Conservation (phyloP, 352 stramenopile genomes). For the Pythium monospermum region DNA sequence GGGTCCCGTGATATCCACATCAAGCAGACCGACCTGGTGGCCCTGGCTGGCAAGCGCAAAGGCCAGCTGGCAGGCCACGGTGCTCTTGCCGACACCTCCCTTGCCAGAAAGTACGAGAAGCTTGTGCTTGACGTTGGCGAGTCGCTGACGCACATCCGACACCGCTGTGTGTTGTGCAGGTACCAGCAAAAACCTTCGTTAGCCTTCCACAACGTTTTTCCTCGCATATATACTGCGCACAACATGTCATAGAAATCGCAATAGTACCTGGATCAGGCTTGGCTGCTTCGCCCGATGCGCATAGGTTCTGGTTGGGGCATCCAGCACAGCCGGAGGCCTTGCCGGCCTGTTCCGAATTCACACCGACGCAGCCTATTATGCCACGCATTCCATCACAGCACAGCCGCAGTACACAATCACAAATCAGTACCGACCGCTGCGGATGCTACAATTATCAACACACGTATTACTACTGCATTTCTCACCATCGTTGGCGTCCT, state of each 20-base stretch:
- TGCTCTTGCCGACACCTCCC: constrained; percentile 99
- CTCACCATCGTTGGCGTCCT: constrained; percentile 68
- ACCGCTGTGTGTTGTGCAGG: too few species aligned
- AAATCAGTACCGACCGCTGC: too few species aligned
- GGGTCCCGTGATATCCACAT: constrained; percentile 99
- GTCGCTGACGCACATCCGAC: constrained; percentile 85
- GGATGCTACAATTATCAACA: not conserved
- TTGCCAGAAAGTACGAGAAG: constrained; percentile 99
- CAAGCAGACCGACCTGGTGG: constrained; percentile 95
- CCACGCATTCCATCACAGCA: too few species aligned
- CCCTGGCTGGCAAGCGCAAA: constrained; percentile 94
- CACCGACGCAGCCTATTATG: constrained; percentile 95
- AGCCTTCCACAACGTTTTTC: too few species aligned
- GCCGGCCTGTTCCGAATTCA: constrained; percentile 91
- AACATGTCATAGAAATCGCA: constrained; percentile 12
- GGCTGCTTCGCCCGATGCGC: constrained; percentile 88
- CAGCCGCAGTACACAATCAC: constrained; percentile 27
- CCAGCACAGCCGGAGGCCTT: constrained; percentile 94
- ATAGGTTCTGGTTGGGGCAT: constrained; percentile 97
- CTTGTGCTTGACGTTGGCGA: constrained; percentile 92
- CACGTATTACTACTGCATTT: too few species aligned
- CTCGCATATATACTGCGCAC: too few species aligned
- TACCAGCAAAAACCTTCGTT: too few species aligned
- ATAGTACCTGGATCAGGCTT: constrained; percentile 73
- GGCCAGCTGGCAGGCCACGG: constrained; percentile 96